phyloP scores from a whole-genome alignment of 768 basidiomycete genomes.

The Mycena venus region DNA sequence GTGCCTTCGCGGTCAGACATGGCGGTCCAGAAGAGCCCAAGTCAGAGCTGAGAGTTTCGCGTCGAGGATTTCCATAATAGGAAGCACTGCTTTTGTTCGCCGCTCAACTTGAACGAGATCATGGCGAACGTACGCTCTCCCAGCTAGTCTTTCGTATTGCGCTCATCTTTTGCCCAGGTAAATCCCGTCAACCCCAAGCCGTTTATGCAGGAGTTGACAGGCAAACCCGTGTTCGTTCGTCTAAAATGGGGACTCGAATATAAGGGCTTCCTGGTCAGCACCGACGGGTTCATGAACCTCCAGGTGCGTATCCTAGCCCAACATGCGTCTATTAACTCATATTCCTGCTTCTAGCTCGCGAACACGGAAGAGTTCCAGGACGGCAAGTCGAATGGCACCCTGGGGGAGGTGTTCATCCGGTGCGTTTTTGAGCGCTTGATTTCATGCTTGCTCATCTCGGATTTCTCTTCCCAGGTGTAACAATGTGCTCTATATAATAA shows the following conservation, averaged over 20 bases:
- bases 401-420: constrained; percentile 99
- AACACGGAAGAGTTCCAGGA: constrained; percentile 99
- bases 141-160: constrained; percentile 1
- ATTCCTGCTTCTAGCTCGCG: constrained; percentile 77
- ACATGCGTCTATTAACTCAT: neutral
- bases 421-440: constrained; percentile 51
- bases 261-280: constrained; percentile 98
- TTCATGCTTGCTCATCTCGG: constrained; percentile 27
- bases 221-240: constrained; percentile 94
- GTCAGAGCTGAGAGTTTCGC: constrained; percentile 15
- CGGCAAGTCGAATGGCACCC: constrained; percentile 92
- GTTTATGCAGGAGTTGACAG: constrained; percentile 97
- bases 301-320: constrained; percentile 69
- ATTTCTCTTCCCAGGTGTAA: constrained; percentile 74
- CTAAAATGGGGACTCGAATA: constrained; percentile 99
- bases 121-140: constrained; percentile 72
- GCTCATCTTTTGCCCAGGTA: constrained; percentile 59
- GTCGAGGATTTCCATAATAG: constrained; percentile 35
- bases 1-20: constrained; percentile 96
- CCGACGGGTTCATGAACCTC: constrained; percentile 99
- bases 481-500: constrained; percentile 96
- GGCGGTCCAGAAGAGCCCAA: constrained; percentile 13
- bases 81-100: constrained; percentile 38
- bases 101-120: too few relatives aligned
- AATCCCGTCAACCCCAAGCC: constrained; percentile 99